Base-by-base conservation (phyloP, 2,329 filamentous ascomycete genomes). In the Alternaria rosae region DNA sequence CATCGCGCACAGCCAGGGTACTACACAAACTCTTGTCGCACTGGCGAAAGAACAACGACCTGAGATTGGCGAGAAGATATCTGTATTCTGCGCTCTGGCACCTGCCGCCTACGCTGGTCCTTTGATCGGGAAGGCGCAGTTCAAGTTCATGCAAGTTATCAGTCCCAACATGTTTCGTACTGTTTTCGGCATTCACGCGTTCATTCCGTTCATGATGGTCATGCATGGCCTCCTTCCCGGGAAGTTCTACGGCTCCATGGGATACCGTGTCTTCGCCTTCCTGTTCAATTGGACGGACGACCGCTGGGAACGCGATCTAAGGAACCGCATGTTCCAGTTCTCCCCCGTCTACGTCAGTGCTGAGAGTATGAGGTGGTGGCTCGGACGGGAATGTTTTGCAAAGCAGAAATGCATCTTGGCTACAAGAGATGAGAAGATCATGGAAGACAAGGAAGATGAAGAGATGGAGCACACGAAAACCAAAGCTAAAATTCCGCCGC, bases 291-390 rank as follows among this genome's bases (percentile, higher is more conserved):
- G 94, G 94, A 89, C 87, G 0, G 94, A 98, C 75, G 82, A 79
- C 10, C 87, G 92, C 8, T 97, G 94, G 94, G 94, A 97, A 65
- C 87, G 89, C 9, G 92, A 85, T 7, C 81, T 97, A 13, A 85
- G 92, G 61, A 82, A 92, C 74, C 89, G 94, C 43, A 91, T 96
- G 86, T 97, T 98, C 77, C 92, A 95, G 72, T 97, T 97, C 69
- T 89, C 93, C 0, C 94, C 94, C 1, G 92, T 97, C 0, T 97
- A 96, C 72, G 92, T 97, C 53, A 93, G 90, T 70, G 87, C 92
- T 1, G 93, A 97, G 80, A 91, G 89, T 61, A 97, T 97, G 92
- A 86, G 92, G 6, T 98, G 94, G 94, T 97, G 94, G 94, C 85
- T 97, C 0, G 94, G 94, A 0, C 84, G 90, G 5, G 92, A 95